Conservation (phyloP, 1,284 basidiomycete genomes). For the Moniliophthora roreri region DNA sequence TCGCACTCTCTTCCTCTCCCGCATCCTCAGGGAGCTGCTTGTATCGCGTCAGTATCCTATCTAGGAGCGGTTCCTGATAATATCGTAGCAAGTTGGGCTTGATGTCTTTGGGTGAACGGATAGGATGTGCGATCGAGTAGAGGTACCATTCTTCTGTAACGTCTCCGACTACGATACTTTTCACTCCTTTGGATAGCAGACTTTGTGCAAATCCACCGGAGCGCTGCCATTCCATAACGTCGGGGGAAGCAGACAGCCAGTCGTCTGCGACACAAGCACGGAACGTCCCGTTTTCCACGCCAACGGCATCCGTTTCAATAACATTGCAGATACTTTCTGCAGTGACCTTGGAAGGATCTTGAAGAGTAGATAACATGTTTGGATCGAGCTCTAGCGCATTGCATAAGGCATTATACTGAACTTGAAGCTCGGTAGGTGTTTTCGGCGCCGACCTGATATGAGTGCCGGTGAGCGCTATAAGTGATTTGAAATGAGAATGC, state of each 20-base stretch:
- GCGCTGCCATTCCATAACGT: conserved; percentile 71
- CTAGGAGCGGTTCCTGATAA: conserved; percentile 49
- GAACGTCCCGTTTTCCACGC: conserved; percentile 59
- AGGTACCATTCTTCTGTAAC: conserved; percentile 77
- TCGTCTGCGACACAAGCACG: conserved; percentile 59
- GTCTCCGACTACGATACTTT: conserved; percentile 64
- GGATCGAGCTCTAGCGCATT: conserved; percentile 47
- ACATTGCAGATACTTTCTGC: conserved; percentile 49
- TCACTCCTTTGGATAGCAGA: conserved; percentile 58
- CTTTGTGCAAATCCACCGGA: conserved; percentile 54
- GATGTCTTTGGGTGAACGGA: conserved; percentile 47
- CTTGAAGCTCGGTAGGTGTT: conserved; percentile 53
- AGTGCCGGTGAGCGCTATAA: neutral
- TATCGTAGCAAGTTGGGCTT: conserved; percentile 60
- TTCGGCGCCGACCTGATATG: conserved; percentile 45
- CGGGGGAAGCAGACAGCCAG: conserved; percentile 52
- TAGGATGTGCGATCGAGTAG: conserved; percentile 67
- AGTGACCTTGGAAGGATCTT: conserved; percentile 47
- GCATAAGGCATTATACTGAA: conserved; percentile 65
- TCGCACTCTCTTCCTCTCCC: conserved; percentile 39
- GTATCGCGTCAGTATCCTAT: conserved; percentile 47
- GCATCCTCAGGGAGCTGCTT: conserved; percentile 35
- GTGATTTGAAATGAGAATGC: conserved; percentile 5
- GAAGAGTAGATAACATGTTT: conserved; percentile 47
- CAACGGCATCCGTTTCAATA: conserved; percentile 56